Evolutionary conservation across 768 basidiomycete genomes (phyloP), one percentile per base, ranked within the genome.

Genomic region (Amanita muscaria): DNA sequence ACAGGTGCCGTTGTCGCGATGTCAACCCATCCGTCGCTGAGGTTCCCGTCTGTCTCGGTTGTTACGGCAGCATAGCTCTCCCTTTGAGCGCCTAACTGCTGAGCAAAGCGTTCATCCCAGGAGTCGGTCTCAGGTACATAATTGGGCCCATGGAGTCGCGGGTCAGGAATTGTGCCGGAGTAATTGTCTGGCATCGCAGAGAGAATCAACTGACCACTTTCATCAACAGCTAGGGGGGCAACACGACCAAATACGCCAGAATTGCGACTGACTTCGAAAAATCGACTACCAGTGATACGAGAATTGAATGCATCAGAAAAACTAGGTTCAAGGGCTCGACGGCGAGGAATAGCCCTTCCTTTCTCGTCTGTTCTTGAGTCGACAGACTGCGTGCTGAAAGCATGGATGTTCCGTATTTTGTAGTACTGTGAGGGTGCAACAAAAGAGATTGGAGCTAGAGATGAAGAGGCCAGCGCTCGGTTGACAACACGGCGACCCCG

Each of bases 371-470:
- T 12, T 18, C 54, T 67, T 3, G 67, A 63, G 49, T 74, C 72
- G 9, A 70, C 66, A 43, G 79, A 74, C 25, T 73, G 66, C 4
- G 80, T 80, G 16, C 74, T 79, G 19, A 87, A 67, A 7, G 77
- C 79, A 41, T 67, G 70, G 3, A 84, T 67, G 19, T 71, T 66
- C 18, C 79, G 72, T 24, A 89, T 71, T 56, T 82, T 80, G 65
- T 89, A 89, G 58, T 83, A 89, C 44, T 80, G 76, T 5, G 81
- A 84, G 5, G 86, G 86, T 4, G 83, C 83, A 7, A 88, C 77
- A 54, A 87, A 89, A 4, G 83, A 82, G 14, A 80, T 80, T 3
- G 85, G 85, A 1, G 82, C 72, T 12, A 81, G 71, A n/a, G 80
- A 82, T 5, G 80, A 80, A 3, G 79, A 69, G 0, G 72, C 81